phyloP scores from a whole-genome alignment of 2,329 filamentous ascomycete genomes.

The Calonectria pseudoturangicola region DNA sequence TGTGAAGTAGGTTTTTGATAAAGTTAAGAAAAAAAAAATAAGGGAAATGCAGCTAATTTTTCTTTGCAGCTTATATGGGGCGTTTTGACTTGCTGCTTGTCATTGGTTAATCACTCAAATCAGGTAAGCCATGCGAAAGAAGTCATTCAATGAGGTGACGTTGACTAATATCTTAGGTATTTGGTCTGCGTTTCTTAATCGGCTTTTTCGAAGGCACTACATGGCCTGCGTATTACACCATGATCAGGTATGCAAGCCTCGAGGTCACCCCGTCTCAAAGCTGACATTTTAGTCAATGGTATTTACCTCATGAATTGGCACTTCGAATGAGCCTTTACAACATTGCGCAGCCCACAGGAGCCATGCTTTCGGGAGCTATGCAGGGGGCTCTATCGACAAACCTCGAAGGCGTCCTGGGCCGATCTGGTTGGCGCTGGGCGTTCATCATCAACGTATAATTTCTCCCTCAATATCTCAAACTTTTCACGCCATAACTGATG shows the following conservation, averaged over 20 bases:
- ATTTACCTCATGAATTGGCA: slow-evolving; percentile 32
- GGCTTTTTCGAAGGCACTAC: slow-evolving; percentile 39
- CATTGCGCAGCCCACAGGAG: slow-evolving; percentile 39
- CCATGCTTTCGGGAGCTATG: slow-evolving; percentile 41
- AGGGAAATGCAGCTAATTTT: neutral
- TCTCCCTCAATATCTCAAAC: neutral
- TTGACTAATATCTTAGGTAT: slow-evolving; percentile 13
- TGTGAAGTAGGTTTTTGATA: neutral
- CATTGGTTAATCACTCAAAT: slow-evolving; percentile 9
- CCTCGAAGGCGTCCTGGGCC: slow-evolving; percentile 31
- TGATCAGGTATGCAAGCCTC: slow-evolving; percentile 32
- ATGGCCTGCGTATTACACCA: slow-evolving; percentile 39
- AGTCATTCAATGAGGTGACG: too few relatives aligned
- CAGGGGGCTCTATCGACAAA: slow-evolving; percentile 37
- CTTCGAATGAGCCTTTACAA: slow-evolving; percentile 42
- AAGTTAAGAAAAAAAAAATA: neutral
- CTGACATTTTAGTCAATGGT: slow-evolving; percentile 25
- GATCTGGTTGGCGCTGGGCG: slow-evolving; percentile 40
- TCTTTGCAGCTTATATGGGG: slow-evolving; percentile 16
- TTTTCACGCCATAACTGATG: neutral
- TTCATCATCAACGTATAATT: slow-evolving; percentile 40
- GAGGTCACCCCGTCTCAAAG: too few relatives aligned
- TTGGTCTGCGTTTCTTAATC: slow-evolving; percentile 33
- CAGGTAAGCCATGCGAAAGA: slow-evolving; percentile 2
- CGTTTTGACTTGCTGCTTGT: slow-evolving; percentile 25